Conservation (phyloP, 139 green algal species). For the Gonium pectorale region DNA sequence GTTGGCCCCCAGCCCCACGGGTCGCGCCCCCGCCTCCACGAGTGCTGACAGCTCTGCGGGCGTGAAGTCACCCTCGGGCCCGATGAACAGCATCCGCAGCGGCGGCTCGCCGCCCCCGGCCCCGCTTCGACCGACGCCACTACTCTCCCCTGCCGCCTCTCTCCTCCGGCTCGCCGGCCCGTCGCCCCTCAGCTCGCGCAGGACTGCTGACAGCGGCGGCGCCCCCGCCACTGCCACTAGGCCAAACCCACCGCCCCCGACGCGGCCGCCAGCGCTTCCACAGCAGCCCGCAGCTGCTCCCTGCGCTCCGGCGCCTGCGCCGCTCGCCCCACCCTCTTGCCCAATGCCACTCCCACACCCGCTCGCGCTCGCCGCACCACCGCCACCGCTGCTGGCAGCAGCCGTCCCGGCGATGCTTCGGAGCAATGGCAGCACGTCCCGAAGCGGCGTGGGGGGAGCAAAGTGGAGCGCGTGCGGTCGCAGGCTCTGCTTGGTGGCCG, state of each 20-base stretch:
- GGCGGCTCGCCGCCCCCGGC: background rate
- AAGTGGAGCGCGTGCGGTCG: slow-evolving; percentile 72
- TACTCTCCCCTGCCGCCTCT: background rate
- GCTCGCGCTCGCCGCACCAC: background rate
- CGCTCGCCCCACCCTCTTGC: too few species aligned
- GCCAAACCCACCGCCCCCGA: background rate
- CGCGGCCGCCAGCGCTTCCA: slow-evolving; percentile 37
- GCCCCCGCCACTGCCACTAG: slow-evolving; percentile 61
- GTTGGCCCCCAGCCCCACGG: slow-evolving; percentile 79
- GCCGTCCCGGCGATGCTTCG: background rate
- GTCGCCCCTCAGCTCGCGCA: slow-evolving; percentile 10
- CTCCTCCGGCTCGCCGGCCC: background rate
- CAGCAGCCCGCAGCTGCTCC: background rate
- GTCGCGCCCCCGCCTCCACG: slow-evolving; percentile 60
- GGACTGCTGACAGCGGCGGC: slow-evolving; percentile 52
- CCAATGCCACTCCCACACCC: too few species aligned
- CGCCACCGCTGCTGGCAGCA: background rate
- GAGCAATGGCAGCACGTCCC: slow-evolving; percentile 44
- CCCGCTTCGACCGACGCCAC: too few species aligned
- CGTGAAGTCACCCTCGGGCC: slow-evolving; percentile 93
- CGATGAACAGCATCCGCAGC: slow-evolving; percentile 58
- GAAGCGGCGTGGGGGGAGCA: slow-evolving; percentile 48
- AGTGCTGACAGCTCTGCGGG: slow-evolving; percentile 72
- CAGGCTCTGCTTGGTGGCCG: slow-evolving; percentile 91
- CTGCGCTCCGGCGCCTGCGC: slow-evolving; percentile 19